phyloP scores from a whole-genome alignment of 2,329 filamentous ascomycete species.

The Ophiostoma pallidulum region DNA sequence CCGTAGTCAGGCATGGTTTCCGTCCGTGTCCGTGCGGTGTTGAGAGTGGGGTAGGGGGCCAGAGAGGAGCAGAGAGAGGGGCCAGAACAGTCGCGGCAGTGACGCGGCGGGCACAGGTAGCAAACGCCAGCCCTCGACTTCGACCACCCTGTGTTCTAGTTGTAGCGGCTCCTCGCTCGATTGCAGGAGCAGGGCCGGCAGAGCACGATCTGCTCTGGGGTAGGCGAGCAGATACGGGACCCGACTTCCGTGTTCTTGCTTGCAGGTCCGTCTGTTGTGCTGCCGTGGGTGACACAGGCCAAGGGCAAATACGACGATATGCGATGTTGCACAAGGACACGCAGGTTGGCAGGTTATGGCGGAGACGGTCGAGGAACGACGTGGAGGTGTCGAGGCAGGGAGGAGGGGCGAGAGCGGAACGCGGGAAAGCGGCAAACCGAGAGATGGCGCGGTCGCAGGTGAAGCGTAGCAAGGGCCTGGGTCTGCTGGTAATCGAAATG shows the following conservation, averaged over 20 bases:
- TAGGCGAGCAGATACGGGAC: background rate
- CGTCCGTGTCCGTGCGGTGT: no score
- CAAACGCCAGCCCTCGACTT: no score
- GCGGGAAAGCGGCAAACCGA: background rate
- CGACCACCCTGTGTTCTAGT: background rate
- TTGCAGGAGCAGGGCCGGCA: background rate
- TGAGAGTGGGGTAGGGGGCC: background rate
- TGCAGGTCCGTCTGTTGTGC: background rate
- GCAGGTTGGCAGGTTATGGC: no score
- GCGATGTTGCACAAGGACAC: background rate
- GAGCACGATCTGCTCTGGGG: background rate
- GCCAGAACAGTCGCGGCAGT: no score
- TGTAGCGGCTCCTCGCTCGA: background rate
- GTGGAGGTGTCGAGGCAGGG: background rate
- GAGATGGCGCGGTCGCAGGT: background rate
- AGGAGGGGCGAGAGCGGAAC: background rate
- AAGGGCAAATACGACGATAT: background rate
- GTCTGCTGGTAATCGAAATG: no score
- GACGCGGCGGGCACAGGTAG: no score
- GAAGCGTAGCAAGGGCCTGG: no score
- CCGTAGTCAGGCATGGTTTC: conserved; percentile 18
- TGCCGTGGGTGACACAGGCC: background rate
- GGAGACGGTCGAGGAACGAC: conserved; percentile 2
- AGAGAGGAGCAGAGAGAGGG: background rate
- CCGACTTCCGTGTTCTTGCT: background rate